Evolutionary conservation across 257 asterid genomes (phyloP), one percentile per base, ranked within the genome.

Genomic region (Mentha longifolia): DNA sequence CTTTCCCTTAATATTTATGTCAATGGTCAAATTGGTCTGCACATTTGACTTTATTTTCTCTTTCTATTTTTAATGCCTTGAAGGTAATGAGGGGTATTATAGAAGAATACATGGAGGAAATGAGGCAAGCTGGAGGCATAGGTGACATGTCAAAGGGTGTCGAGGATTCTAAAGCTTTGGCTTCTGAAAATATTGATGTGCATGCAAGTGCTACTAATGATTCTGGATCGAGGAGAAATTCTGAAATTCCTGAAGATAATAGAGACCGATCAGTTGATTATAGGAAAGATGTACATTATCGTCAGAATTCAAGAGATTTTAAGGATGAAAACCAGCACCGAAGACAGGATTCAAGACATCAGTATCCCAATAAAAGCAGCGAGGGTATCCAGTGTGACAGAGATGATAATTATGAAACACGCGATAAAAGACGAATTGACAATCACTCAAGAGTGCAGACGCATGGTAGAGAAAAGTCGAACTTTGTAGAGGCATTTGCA

Each of bases 51-150:
- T 76, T 60, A 37, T 77, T 61, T 64, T 63, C n/a, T 56, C 60
- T 15, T 31, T n/a, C n/a, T 43, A 25, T 71, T 25, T 59, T 58
- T 62, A 35, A 61, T 76, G 59, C 47, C 62, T 37, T 54, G 50
- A 71, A 91, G 99, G 92, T 91, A 63, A 83, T 75, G 82, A 86
- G 96, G 79, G 96, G 79, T 74, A 88, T 95, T 57, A 95, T 95
- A 76, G 92, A 84, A 74, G 96, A 85, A 80, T 85, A 78, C 71
- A 95, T 89, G 97, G 99, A 88, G 80, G 95, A 85, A 71, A 78
- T 88, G 69, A 85, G 81, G 84, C 79, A n/a, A n/a, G n/a, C n/a
- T n/a, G n/a, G n/a, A n/a, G n/a, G n/a, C n/a, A n/a, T n/a, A n/a
- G n/a, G n/a, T n/a, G n/a, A n/a, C n/a, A n/a, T n/a, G n/a, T n/a